Base-by-base conservation (phyloP, 2,329 filamentous ascomycete species). In the Fusarium domesticum region DNA sequence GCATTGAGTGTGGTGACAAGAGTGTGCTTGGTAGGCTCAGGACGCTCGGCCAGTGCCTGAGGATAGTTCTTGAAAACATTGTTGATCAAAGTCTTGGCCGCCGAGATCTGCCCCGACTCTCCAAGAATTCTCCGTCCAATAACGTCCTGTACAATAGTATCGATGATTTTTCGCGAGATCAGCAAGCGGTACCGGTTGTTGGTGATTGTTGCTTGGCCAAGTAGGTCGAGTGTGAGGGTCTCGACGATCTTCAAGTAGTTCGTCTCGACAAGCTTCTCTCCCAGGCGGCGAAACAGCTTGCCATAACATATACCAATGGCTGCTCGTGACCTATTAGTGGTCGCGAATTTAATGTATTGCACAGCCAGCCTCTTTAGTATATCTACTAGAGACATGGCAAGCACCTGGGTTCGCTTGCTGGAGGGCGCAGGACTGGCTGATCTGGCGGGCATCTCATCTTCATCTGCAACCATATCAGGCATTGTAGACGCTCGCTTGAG, bases 51-150 rank as follows among this genome's bases (percentile, higher is more conserved):
- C 37, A 96, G 70, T 5, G 85, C 85, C 64, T 95, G 89, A 0
- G 93, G 92, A 56, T 96, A 97, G 64, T 97, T 93, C 64, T 95
- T 97, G 37, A 98, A 75, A 35, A 96, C 77, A 45, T 89, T 84
- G 63, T 95, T 96, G 61, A 96, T 81, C 41, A 98, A 70, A 49
- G 82, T 81, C 58, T 84, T 89, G 6, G 89, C 88, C 19, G 89
- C 90, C 56, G 85, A 83, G 47, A 92, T 75, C 61, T 96, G 92
- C 6, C 90, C 91, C 12, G 87, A 89, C 66, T 98, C 92, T 11
- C 90, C 90, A 2, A 98, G 75, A 56, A 96, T 86, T 54, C 84
- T 82, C 45, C 79, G 78, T 7, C 89, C 89, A 51, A 97, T 78
- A 6, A 93, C 82, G 46, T 91, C 86, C 59, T 95, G 89, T 10